phyloP scores from a whole-genome alignment of 805 yeast genomes.

The Cyberlindnera sargentensis region DNA sequence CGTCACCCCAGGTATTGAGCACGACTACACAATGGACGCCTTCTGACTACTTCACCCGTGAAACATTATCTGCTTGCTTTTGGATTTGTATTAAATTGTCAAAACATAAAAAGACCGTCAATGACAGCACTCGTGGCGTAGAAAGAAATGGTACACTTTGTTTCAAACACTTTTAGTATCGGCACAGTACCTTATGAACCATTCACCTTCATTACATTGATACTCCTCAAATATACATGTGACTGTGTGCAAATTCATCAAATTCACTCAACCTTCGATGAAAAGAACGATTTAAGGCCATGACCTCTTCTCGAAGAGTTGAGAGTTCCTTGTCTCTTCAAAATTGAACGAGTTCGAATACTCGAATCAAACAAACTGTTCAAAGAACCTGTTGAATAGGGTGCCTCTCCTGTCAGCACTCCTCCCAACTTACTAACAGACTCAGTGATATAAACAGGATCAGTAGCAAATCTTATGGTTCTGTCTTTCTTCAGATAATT shows the following conservation, averaged over 20 bases:
- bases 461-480: conserved; percentile 16
- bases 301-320: background rate
- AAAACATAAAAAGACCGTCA: too few relatives aligned
- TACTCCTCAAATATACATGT: background rate
- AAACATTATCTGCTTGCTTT: too few relatives aligned
- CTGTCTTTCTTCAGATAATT: conserved; percentile 1
- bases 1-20: conserved; percentile 96
- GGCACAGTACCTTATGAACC: background rate
- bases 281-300: background rate
- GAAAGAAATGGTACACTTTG: background rate
- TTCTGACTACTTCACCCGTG: conserved; percentile 30
- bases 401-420: too few relatives aligned
- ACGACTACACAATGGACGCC: conserved; percentile 98
- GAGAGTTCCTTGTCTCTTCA: conserved; percentile 2
- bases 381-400: too few relatives aligned
- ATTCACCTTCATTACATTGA: background rate
- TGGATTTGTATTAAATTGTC: too few relatives aligned
- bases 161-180: background rate
- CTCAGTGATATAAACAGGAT: conserved; percentile 9
- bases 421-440: background rate
- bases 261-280: background rate
- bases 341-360: conserved; percentile 1
- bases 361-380: background rate
- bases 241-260: background rate
- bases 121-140: too few relatives aligned